Conservation (phyloP, 371 early-diverging fungal genomes). For the Saksenaea oblongispora region DNA sequence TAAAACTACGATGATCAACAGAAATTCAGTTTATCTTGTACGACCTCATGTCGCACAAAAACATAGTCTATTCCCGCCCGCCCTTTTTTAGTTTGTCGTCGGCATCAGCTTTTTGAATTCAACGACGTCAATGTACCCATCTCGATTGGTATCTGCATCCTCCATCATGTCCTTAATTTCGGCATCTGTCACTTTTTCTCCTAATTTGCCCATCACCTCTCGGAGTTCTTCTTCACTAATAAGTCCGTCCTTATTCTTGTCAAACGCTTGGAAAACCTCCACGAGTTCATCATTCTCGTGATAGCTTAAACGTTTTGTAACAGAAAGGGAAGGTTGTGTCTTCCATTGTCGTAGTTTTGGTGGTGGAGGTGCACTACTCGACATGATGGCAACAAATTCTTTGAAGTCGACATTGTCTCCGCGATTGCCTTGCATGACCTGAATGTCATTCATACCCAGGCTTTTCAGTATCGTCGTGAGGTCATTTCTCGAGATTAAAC, state of each 20-base stretch:
- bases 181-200: conserved; percentile 66
- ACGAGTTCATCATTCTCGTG: conserved; percentile 61
- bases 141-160: conserved; percentile 72
- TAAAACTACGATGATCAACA: neutral
- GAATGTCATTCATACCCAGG: conserved; percentile 59
- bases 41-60: neutral
- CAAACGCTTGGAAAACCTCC: conserved; percentile 70
- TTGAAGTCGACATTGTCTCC: conserved; percentile 56
- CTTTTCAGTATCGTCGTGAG: conserved; percentile 68
- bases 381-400: conserved; percentile 71
- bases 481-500: conserved; percentile 56
- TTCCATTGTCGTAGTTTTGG: conserved; percentile 16
- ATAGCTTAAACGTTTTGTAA: conserved; percentile 13
- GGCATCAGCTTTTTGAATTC: conserved; percentile 56
- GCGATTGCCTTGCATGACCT: conserved; percentile 43
- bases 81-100: neutral
- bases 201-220: conserved; percentile 66
- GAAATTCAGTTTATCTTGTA: neutral
- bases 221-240: conserved; percentile 67
- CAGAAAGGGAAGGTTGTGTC: conserved; percentile 10
- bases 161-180: conserved; percentile 80
- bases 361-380: conserved; percentile 45
- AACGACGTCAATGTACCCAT: conserved; percentile 56
- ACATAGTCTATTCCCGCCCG: neutral
- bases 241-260: conserved; percentile 66